phyloP scores from a whole-genome alignment of 2,329 filamentous ascomycete species.

The Hawksworthiomyces lignivorus region DNA sequence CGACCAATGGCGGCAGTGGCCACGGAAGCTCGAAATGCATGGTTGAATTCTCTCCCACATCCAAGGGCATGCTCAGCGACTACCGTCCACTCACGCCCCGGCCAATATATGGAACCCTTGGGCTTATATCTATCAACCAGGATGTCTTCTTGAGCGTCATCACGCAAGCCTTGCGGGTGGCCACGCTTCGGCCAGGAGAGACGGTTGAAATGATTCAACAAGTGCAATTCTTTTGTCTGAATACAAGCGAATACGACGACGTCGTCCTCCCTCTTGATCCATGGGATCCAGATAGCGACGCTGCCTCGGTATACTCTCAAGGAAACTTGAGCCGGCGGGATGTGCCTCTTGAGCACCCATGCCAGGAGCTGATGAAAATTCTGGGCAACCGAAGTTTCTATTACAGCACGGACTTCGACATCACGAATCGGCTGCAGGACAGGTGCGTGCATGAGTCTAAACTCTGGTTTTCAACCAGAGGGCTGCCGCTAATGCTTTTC shows the following conservation, averaged over 20 bases:
- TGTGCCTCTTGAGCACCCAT: constrained; percentile 73
- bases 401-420: constrained; percentile 96
- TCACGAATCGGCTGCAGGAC: constrained; percentile 88
- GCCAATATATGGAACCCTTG: constrained; percentile 77
- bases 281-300: constrained; percentile 43
- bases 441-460: constrained; percentile 39
- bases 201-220: constrained; percentile 78
- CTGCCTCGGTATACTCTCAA: constrained; percentile 40
- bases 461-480: too few relatives aligned
- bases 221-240: constrained; percentile 91
- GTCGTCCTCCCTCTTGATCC: constrained; percentile 54
- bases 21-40: constrained; percentile 58
- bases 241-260: constrained; percentile 77
- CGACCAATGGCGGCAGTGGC: constrained; percentile 35
- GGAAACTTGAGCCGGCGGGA: constrained; percentile 60
- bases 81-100: constrained; percentile 69
- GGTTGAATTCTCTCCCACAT: constrained; percentile 70
- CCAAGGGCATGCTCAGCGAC: constrained; percentile 60
- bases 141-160: constrained; percentile 92
- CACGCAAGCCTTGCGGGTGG: constrained; percentile 68
- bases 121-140: constrained; percentile 71
- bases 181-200: constrained; percentile 77
- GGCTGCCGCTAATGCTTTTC: constrained; percentile 4
- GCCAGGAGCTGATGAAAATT: constrained; percentile 82
- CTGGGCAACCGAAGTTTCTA: constrained; percentile 93